Evolutionary conservation across 2,329 filamentous ascomycete genomes (phyloP).

Genomic region (Pezicula neosporulosa): DNA sequence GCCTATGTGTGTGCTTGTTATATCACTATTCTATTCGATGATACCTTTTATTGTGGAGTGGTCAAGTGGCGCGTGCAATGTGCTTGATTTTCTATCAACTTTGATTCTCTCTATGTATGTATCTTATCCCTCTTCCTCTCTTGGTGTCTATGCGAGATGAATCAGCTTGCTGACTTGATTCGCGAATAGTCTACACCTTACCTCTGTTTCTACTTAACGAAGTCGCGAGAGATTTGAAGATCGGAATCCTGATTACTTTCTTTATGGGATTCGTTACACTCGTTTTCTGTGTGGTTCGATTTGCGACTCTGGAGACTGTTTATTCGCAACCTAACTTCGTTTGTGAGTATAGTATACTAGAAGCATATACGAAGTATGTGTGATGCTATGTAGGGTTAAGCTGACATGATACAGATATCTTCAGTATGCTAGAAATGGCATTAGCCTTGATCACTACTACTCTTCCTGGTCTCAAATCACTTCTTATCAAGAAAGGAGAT

Average conservation of each 20-base stretch:
- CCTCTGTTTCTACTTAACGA: neutral
- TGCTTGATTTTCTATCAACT: no score
- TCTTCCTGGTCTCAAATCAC: neutral
- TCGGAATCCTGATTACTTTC: neutral
- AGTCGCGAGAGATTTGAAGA: neutral
- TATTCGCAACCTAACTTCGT: neutral
- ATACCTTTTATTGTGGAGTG: neutral
- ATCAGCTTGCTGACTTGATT: neutral
- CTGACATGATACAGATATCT: neutral
- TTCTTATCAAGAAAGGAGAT: neutral
- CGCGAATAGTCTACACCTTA: neutral
- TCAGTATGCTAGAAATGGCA: slow-evolving; percentile 1
- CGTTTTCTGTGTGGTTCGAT: neutral
- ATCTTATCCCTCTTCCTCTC: neutral
- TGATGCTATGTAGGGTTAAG: neutral
- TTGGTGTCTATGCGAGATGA: neutral
- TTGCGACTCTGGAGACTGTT: neutral
- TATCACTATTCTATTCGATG: slow-evolving; percentile 1
- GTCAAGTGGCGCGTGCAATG: neutral
- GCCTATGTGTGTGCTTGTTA: neutral
- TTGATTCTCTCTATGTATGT: no score
- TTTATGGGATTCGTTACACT: slow-evolving; percentile 1
- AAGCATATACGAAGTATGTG: neutral
- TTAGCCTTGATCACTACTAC: neutral
- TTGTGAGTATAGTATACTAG: slow-evolving; percentile 1